Base-by-base conservation (phyloP, 441 rosid genomes). In the Biscutella laevigata region DNA sequence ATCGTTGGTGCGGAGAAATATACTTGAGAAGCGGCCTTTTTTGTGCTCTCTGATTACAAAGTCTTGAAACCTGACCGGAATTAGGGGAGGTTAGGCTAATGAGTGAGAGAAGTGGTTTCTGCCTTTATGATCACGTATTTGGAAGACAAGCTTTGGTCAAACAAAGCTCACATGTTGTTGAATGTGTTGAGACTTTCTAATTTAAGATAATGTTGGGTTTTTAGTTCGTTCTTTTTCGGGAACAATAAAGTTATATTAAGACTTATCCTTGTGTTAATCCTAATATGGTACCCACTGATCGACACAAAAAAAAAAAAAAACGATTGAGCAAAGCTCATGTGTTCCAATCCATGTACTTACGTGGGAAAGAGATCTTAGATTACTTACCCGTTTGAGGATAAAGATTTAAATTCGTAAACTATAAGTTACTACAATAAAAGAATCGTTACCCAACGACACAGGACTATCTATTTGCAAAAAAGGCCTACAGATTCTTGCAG, bases 1-100 rank as follows among this genome's bases (percentile, higher is more conserved):
- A 47, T 62, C 55, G 61, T 45, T 28, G 29, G 37, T 32, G 44
- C 53, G 32, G 68, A 61, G 67, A 54, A 54, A 4, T 45, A 4
- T 38, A 21, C 12, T 27, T 53, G 24, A 11, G 42, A 61, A 43
- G 40, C 33, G 15, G 11, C 22, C 57, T 60, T 39, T 53, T 53
- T 17, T 37, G 44, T 26, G 28, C 53, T 62, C 60, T 39, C 35
- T 36, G 25, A 28, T 40, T 44, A 35, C 53, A 35, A 42, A 61
- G 28, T 62, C 44, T 55, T 55, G 49, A 54, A 37, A 38, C 62
- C 44, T 54, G 42, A 54, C 36, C 56, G n/a, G 48, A 26, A 9
- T 38, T 54, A 54, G 32, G 25, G 20, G 41, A 16, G 56, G 61
- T 46, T 62, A 54, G 52, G 28, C 14, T 53, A 3, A 27, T 27